Conservation (phyloP, 345 rosid genomes). For the Gossypium bickii region DNA sequence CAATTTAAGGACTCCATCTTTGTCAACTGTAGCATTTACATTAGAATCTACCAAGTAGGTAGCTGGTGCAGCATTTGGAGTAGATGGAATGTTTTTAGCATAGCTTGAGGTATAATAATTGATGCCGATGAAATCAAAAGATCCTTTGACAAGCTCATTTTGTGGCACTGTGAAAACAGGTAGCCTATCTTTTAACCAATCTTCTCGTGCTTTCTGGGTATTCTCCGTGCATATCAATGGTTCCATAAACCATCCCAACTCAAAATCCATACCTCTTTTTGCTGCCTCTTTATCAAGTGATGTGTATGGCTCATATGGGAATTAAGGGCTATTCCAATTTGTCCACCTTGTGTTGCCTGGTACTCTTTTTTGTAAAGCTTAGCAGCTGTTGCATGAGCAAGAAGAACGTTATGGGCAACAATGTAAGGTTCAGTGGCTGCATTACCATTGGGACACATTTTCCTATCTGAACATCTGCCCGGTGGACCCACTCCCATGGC, state of each 20-base stretch:
- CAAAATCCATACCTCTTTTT: slow-evolving; percentile 35
- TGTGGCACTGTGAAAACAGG: slow-evolving; percentile 37
- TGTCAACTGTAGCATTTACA: slow-evolving; percentile 4
- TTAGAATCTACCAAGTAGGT: slow-evolving; percentile 16
- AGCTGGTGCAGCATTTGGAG: slow-evolving; percentile 5
- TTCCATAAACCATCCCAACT: slow-evolving; percentile 45
- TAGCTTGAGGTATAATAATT: slow-evolving; percentile 39
- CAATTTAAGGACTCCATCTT: slow-evolving; percentile 29
- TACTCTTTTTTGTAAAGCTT: slow-evolving; percentile 35
- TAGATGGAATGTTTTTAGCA: slow-evolving; percentile 25
- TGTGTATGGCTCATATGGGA: slow-evolving; percentile 32
- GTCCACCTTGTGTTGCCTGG: slow-evolving; percentile 34
- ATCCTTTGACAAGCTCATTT: slow-evolving; percentile 28
- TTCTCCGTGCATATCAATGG: slow-evolving; percentile 36
- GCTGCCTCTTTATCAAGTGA: slow-evolving; percentile 26
- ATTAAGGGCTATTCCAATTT: slow-evolving; percentile 35
- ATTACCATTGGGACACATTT: slow-evolving; percentile 23
- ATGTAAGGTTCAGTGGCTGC: slow-evolving; percentile 42
- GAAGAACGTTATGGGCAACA: slow-evolving; percentile 31
- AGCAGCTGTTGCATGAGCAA: slow-evolving; percentile 43
- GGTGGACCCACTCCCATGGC: slow-evolving; percentile 24
- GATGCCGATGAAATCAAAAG: slow-evolving; percentile 45
- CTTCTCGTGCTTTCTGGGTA: slow-evolving; percentile 40
- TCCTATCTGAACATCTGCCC: slow-evolving; percentile 27
- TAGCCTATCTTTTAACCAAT: slow-evolving; percentile 33